Evolutionary conservation across 345 rosid genomes (phyloP).

Genomic region (Gossypium thurberi): DNA sequence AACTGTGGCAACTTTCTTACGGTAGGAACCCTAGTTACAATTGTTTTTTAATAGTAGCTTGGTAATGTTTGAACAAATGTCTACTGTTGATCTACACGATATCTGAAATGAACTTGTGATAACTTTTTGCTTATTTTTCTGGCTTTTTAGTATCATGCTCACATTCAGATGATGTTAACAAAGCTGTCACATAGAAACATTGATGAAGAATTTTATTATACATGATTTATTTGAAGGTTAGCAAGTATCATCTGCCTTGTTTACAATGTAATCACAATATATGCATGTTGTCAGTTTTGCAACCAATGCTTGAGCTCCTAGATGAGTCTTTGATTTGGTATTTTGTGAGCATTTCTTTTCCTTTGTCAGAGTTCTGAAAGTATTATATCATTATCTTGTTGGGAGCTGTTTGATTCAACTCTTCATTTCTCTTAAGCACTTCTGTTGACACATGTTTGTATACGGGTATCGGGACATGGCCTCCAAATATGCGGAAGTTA

Average conservation of each 20-base stretch:
- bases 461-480: background rate
- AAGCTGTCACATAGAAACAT: no score
- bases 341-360: background rate
- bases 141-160: background rate
- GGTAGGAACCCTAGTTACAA: constrained; percentile 24
- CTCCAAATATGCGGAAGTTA: no score
- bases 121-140: background rate
- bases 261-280: background rate
- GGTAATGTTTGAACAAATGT: background rate
- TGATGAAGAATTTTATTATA: background rate
- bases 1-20: constrained; percentile 76
- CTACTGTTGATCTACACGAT: background rate
- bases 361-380: background rate
- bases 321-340: background rate
- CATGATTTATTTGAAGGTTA: no score
- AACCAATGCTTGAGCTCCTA: background rate
- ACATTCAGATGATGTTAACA: background rate
- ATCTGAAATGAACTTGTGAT: background rate
- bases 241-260: background rate
- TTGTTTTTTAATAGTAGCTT: background rate
- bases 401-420: no score
- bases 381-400: background rate
- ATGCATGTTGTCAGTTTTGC: background rate
- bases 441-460: no score
- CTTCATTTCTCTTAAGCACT: no score